Conservation (phyloP, 495 filamentous ascomycete genomes). For the Aspergillus affinis region DNA sequence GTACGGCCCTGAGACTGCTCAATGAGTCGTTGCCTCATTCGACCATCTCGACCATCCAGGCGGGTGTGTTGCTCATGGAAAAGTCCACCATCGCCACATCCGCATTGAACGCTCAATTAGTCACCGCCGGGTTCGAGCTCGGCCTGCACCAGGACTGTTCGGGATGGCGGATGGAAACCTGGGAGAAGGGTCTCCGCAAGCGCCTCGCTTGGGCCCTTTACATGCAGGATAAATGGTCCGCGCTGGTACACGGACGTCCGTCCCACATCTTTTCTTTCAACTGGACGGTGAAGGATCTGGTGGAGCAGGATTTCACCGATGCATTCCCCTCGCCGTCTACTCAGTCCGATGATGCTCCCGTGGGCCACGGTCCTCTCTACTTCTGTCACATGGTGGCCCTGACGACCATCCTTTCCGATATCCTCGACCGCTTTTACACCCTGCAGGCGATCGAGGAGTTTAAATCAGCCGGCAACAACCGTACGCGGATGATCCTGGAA, state of each 20-base stretch:
- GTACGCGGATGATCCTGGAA: conserved; percentile 55
- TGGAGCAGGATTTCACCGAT: conserved; percentile 51
- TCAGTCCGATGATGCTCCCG: conserved; percentile 35
- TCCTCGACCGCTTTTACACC: conserved; percentile 62
- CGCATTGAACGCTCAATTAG: conserved; percentile 77
- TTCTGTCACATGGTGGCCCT: conserved; percentile 61
- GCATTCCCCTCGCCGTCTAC: conserved; percentile 33
- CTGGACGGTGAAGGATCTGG: conserved; percentile 56
- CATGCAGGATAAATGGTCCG: conserved; percentile 62
- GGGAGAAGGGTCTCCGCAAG: conserved; percentile 57
- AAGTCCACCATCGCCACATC: conserved; percentile 83
- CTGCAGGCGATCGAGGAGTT: conserved; percentile 55
- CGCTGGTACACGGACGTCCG: conserved; percentile 55
- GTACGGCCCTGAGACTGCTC: conserved; percentile 69
- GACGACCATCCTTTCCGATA: conserved; percentile 59
- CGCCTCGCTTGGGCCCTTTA: conserved; percentile 60
- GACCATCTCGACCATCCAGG: conserved; percentile 91
- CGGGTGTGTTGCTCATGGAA: conserved; percentile 84
- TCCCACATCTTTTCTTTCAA: conserved; percentile 56
- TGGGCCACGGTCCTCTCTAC: conserved; percentile 48
- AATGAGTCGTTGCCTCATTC: conserved; percentile 77
- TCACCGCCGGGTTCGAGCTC: conserved; percentile 55
- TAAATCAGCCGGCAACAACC: conserved; percentile 46
- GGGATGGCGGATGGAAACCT: conserved; percentile 52
- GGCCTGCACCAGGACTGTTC: conserved; percentile 59